Evolutionary conservation across 2,329 filamentous ascomycete species (phyloP).

Genomic region (Zymoseptoria crescenta): DNA sequence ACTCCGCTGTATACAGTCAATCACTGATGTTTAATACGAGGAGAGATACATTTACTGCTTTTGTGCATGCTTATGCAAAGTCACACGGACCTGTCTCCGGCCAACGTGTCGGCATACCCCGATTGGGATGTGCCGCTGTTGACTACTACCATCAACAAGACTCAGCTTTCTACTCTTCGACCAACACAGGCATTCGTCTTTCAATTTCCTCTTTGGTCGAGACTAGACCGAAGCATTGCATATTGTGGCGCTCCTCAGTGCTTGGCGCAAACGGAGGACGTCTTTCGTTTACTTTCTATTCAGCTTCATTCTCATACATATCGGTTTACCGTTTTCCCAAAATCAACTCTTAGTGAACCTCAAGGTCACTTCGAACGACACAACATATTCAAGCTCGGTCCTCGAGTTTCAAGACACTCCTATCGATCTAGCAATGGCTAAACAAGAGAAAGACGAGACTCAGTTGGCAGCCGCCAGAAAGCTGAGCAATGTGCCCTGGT

Average conservation of each 20-base stretch:
- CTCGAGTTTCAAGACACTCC: not conserved
- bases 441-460: constrained; percentile 35
- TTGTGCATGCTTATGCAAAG: not conserved
- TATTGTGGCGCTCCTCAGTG: no score
- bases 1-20: not conserved
- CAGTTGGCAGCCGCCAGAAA: constrained; percentile 41
- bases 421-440: constrained; percentile 13
- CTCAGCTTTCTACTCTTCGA: not conserved
- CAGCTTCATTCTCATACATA: not conserved
- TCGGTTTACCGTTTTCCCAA: not conserved
- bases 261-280: no score
- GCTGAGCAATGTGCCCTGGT: constrained; percentile 47
- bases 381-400: not conserved
- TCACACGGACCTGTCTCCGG: not conserved
- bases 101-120: not conserved
- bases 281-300: not conserved
- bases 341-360: not conserved
- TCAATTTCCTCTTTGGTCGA: no score
- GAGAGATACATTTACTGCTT: no score
- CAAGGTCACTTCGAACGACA: no score
- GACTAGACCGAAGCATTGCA: not conserved
- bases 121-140: not conserved
- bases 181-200: no score
- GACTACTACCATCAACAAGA: not conserved
- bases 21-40: not conserved